Evolutionary conservation across 208 protist genomes (phyloP).

Genomic region (Leishmania mexicana): DNA sequence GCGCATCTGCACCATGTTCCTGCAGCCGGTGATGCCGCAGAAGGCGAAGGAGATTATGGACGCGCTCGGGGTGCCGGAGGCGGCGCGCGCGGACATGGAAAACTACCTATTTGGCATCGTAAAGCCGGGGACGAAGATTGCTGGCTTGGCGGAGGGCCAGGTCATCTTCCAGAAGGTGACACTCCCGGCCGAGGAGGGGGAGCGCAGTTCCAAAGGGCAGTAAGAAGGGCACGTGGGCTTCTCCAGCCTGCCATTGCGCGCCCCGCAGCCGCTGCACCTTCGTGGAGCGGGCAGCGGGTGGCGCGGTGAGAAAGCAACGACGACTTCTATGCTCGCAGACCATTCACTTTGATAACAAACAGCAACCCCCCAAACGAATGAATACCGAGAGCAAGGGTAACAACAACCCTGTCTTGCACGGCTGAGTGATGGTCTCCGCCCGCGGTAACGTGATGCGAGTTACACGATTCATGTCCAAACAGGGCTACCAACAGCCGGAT

Average conservation of each 20-base stretch:
- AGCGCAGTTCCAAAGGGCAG: not conserved
- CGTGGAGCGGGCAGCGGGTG: not conserved
- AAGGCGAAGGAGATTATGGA: constrained; percentile 86
- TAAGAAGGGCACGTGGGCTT: constrained; percentile 24
- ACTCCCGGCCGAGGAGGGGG: constrained; percentile 30
- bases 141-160: constrained; percentile 47
- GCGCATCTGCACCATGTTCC: constrained; percentile 77
- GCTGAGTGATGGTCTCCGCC: not conserved
- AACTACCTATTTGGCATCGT: constrained; percentile 76
- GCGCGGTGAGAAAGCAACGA: not conserved
- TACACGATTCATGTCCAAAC: not conserved
- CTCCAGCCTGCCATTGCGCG: not conserved
- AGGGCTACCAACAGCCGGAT: not conserved
- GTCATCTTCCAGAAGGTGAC: constrained; percentile 78
- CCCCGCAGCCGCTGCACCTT: not conserved
- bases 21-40: constrained; percentile 87
- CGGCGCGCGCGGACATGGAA: constrained; percentile 48
- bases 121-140: constrained; percentile 60
- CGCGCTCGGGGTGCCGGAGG: constrained; percentile 77
- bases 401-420: not conserved
- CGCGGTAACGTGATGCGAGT: constrained; percentile 16
- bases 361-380: not conserved
- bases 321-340: not conserved
- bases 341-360: not conserved
- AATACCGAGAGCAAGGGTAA: not conserved